phyloP scores from a whole-genome alignment of 768 basidiomycete genomes.

The Macrocybe gigantea region DNA sequence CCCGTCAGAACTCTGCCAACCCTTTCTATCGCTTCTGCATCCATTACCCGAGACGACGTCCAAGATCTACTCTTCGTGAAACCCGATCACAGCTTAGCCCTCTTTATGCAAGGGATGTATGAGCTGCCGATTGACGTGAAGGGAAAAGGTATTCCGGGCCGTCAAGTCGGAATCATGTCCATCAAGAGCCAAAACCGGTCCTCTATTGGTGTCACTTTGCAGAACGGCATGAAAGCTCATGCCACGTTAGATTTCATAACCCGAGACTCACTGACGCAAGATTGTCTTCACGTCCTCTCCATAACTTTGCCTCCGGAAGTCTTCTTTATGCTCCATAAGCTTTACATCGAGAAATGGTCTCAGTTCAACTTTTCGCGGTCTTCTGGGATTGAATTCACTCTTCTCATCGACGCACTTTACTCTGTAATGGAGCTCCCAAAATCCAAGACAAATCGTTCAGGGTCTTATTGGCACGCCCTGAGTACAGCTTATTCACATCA shows the following conservation, averaged over 20 bases:
- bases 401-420: constrained; percentile 48
- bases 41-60: constrained; percentile 55
- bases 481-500: constrained; percentile 34
- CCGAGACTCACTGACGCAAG: constrained; percentile 46
- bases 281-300: constrained; percentile 59
- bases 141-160: constrained; percentile 23
- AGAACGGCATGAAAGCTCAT: constrained; percentile 41
- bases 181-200: constrained; percentile 16
- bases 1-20: constrained; percentile 34
- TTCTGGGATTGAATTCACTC: constrained; percentile 49
- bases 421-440: constrained; percentile 34
- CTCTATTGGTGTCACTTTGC: constrained; percentile 46
- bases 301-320: constrained; percentile 50
- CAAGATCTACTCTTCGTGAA: constrained; percentile 68
- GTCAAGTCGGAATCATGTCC: constrained; percentile 40
- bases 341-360: constrained; percentile 58
- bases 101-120: constrained; percentile 57
- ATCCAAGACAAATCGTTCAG: constrained; percentile 12
- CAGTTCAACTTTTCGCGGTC: constrained; percentile 32
- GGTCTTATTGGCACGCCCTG: constrained; percentile 44
- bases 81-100: constrained; percentile 42
- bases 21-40: constrained; percentile 49
- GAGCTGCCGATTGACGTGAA: constrained; percentile 33
- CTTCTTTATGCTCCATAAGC: constrained; percentile 49
- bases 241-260: constrained; percentile 52